Base-by-base conservation (phyloP, 179 eudicot genomes). In the Drosera spatulata region DNA sequence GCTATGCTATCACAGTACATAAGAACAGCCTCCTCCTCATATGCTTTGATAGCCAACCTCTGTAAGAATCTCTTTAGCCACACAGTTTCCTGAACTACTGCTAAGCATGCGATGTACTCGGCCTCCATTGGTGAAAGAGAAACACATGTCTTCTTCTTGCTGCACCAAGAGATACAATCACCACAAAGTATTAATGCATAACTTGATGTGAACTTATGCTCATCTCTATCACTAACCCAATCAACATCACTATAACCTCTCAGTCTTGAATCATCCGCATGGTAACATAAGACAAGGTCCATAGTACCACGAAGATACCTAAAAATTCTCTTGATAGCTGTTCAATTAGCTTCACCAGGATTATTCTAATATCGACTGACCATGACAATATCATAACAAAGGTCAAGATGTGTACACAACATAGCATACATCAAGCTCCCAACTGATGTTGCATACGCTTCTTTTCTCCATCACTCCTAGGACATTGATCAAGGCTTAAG, bases 351-450 rank as follows among this genome's bases (percentile, higher is more conserved):
- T 8, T 7, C 5, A 46, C 54, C 43, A 10, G 54, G 63, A 33
- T 60, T 47, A 15, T 2, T 42, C 47, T 46, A 42, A 3, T 47
- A 48, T 4, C 54, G 9, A 37, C 12, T 48, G 2, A 47, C n/a
- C 6, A 60, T 1, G 10, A 41, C 42, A 15, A 60, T 53, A 46
- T 13, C 54, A 33, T 14, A 47, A 38, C 41, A 46, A 9, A 60
- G 22, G 11, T 60, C 52, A 2, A 42, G 42, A 10, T 42, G n/a
- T 7, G 63, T 46, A 14, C 63, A 48, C 43, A 48, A 3, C 53
- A 22, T 46, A 3, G 53, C 63, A 47, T 60, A 47, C 54, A 47
- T 60, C 3, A 47, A 3, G 39, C 43, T 60, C 14, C 63, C 42
- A 6, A 60, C 63, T 3, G 53, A 53, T 14, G 13, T 46, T 2